Evolutionary conservation across 1,284 basidiomycete genomes (phyloP), one percentile per base, ranked within the genome.

Genomic region (Puccinia triticina): DNA sequence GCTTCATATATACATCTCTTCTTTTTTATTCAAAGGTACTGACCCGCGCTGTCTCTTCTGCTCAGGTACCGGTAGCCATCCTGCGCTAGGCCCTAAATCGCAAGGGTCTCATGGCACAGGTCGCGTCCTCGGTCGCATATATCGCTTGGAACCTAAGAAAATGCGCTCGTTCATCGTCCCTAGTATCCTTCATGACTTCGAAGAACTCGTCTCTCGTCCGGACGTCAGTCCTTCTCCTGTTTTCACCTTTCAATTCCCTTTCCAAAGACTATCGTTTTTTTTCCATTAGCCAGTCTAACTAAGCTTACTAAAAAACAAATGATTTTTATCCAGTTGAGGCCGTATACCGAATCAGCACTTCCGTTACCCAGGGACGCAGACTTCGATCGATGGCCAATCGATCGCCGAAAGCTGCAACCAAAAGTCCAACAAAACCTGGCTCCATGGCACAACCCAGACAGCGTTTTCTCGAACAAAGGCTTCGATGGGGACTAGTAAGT

Each of bases 81-180:
- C 77, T 16, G 77, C 77, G 43, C 26, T 79, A 5, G 77, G 77
- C 37, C 77, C 77, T 10, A 79, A 79, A 79, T 69, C 77, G 2
- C 77, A 79, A 48, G 77, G 77, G 0, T 23, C 67, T 12, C 67
- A 71, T 67, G 77, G 77, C 7, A 29, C 32, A 2, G 77, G 77
- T 14, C 77, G 77, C 7, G 50, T 69, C 18, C n/a, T 40, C 29
- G 67, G 50, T 18, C 48, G 53, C 7, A 69, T 57, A 21, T 79
- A 79, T 59, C 66, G 66, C 37, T 53, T 79, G 48, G 34, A 79
- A 21, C 77, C 77, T 18, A 37, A 59, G 26, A 79, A 72, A 59
- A 79, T 79, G 77, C 66, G 77, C 29, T 79, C 77, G 2, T 79
- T 79, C 32, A 71, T 79, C 26, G 77, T 79, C 57, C 77, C 77